Percentiles rank a stretch among this genome's conserved stretches.
phyloP scores from a whole-genome alignment of 495 filamentous ascomycete genomes.

The Aspergillus homomorphus region DNA sequence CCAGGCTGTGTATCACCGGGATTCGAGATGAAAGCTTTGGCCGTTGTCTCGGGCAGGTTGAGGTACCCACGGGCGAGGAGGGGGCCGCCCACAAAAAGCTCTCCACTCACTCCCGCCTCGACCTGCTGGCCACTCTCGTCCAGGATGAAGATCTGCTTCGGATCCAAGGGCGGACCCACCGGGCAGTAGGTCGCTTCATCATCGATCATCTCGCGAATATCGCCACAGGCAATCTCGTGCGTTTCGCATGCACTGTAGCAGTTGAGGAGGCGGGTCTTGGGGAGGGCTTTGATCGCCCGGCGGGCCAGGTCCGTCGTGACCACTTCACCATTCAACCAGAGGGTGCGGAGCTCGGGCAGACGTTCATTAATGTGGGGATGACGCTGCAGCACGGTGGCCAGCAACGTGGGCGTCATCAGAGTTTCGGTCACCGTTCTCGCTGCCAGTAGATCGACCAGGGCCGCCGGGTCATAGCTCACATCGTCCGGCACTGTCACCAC shows the following conservation, averaged over 20 bases:
- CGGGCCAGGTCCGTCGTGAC: slow-evolving; percentile 65
- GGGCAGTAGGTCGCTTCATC: slow-evolving; percentile 54
- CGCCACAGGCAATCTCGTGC: slow-evolving; percentile 68
- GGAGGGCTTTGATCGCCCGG: slow-evolving; percentile 56
- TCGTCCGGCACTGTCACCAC: slow-evolving; percentile 65
- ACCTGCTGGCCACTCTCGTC: slow-evolving; percentile 54
- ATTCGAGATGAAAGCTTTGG: slow-evolving; percentile 62
- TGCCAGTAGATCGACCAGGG: slow-evolving; percentile 61
- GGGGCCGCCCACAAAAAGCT: slow-evolving; percentile 76
- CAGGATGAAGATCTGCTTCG: slow-evolving; percentile 57
- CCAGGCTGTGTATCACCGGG: slow-evolving; percentile 50
- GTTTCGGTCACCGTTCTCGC: slow-evolving; percentile 61
- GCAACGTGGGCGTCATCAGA: slow-evolving; percentile 69
- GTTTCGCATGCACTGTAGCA: slow-evolving; percentile 72
- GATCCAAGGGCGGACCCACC: slow-evolving; percentile 59
- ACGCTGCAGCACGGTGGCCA: slow-evolving; percentile 60
- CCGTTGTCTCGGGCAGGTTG: slow-evolving; percentile 75
- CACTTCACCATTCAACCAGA: slow-evolving; percentile 72
- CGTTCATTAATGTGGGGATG: slow-evolving; percentile 54
- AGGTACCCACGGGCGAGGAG: slow-evolving; percentile 81
- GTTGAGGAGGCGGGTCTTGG: slow-evolving; percentile 62
- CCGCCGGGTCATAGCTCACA: slow-evolving; percentile 63
- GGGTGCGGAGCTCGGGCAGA: slow-evolving; percentile 55
- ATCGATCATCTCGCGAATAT: slow-evolving; percentile 60
- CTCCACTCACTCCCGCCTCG: slow-evolving; percentile 66